phyloP scores from a whole-genome alignment of 2,329 filamentous ascomycete species.

The Boeremia lycopersici region DNA sequence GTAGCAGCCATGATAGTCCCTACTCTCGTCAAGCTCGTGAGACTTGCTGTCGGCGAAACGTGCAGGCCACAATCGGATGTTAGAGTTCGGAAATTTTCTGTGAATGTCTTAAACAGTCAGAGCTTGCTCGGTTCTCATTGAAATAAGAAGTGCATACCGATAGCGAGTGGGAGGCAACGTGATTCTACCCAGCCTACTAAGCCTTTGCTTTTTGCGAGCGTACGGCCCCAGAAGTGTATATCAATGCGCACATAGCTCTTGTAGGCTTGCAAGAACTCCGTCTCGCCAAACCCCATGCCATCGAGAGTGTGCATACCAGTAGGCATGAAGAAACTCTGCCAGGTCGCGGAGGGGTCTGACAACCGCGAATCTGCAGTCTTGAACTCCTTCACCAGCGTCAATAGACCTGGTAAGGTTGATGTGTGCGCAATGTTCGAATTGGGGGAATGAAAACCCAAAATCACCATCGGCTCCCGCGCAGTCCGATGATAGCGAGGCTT shows the following conservation, averaged over 20 bases:
- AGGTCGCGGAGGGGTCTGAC: conserved; percentile 31
- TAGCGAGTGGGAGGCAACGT: conserved; percentile 62
- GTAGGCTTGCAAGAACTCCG: conserved; percentile 59
- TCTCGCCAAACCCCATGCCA: conserved; percentile 8
- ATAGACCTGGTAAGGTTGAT: conserved; percentile 60
- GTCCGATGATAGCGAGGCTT: conserved; percentile 59
- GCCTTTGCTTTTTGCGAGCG: conserved; percentile 59
- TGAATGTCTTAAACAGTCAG: conserved; percentile 58
- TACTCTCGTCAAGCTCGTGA: conserved; percentile 20
- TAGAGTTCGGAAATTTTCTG: conserved; percentile 57
- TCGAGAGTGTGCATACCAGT: not conserved
- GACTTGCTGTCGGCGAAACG: conserved; percentile 54
- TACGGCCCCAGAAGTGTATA: conserved; percentile 69
- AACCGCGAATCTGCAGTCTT: conserved; percentile 54
- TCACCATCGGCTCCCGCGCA: conserved; percentile 64
- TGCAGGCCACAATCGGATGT: conserved; percentile 67
- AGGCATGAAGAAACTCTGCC: conserved; percentile 34
- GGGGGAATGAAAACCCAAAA: conserved; percentile 68
- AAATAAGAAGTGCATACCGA: conserved; percentile 54
- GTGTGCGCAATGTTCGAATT: conserved; percentile 64
- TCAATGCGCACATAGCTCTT: conserved; percentile 66
- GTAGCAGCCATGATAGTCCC: conserved; percentile 66
- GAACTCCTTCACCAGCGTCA: conserved; percentile 60
- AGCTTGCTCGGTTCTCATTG: not conserved
- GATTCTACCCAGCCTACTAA: conserved; percentile 70